Conservation (phyloP, 139 green algal genomes). For the Marvania coccoides region DNA sequence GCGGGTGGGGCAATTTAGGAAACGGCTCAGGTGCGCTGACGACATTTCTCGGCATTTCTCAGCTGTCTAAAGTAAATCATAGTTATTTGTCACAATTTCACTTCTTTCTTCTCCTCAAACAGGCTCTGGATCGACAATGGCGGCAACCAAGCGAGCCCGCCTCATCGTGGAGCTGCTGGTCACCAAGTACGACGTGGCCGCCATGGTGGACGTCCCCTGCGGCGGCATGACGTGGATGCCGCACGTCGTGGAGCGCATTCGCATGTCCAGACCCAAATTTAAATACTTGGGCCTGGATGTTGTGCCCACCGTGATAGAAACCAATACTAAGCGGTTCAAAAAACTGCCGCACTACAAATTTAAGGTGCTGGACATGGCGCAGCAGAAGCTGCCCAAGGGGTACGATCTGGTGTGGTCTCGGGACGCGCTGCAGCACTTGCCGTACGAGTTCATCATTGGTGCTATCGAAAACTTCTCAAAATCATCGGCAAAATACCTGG, state of each 20-base stretch:
- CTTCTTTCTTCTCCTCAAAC: too few relatives aligned
- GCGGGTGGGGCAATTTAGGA: background rate
- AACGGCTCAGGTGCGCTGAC: background rate
- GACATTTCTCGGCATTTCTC: too few relatives aligned
- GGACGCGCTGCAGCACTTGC: slow-evolving; percentile 20
- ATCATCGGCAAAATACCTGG: slow-evolving; percentile 17
- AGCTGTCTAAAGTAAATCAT: too few relatives aligned
- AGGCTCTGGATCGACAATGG: background rate
- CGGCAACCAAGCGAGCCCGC: background rate
- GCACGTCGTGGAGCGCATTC: background rate
- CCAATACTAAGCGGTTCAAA: too few relatives aligned
- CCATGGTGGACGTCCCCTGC: slow-evolving; percentile 16
- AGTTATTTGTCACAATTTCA: too few relatives aligned
- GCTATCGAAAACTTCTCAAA: slow-evolving; percentile 11
- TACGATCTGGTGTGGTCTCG: slow-evolving; percentile 20
- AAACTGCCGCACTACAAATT: background rate
- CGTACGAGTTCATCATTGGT: background rate
- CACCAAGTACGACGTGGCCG: background rate
- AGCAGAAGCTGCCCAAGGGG: slow-evolving; percentile 3
- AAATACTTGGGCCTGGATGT: slow-evolving; percentile 18
- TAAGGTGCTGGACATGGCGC: background rate
- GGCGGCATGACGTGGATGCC: slow-evolving; percentile 26
- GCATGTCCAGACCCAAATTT: background rate
- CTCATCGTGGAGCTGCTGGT: background rate
- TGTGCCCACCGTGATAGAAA: background rate